Evolutionary conservation across 805 yeast genomes (phyloP).

Genomic region (Wickerhamiella hasegawae): DNA sequence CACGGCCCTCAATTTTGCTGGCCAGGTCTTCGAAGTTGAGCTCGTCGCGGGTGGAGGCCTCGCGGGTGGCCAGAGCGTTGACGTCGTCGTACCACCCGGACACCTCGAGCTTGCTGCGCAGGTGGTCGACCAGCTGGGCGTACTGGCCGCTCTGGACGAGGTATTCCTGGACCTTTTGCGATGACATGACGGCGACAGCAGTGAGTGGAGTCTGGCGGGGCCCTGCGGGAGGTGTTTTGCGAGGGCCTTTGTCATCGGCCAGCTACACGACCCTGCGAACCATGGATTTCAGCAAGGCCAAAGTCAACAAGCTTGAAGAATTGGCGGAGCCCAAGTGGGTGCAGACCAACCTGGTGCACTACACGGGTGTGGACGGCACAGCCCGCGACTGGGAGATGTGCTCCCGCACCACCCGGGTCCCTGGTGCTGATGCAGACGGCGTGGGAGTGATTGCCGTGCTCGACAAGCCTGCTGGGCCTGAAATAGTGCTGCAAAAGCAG

Average conservation of each 20-base stretch:
- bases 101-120: constrained; percentile 50
- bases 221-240: no score
- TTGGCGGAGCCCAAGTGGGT: constrained; percentile 49
- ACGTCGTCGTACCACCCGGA: constrained; percentile 81
- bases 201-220: no score
- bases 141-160: constrained; percentile 11
- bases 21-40: neutral
- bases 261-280: no score
- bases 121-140: constrained; percentile 37
- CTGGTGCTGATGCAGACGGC: constrained; percentile 57
- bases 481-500: constrained; percentile 63
- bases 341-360: constrained; percentile 27
- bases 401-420: constrained; percentile 56
- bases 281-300: constrained; percentile 16
- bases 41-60: constrained; percentile 6
- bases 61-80: constrained; percentile 35
- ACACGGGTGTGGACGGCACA: constrained; percentile 21
- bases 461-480: constrained; percentile 33
- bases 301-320: constrained; percentile 15
- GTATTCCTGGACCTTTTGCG: constrained; percentile 2
- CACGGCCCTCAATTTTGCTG: constrained; percentile 38
- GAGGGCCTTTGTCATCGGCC: neutral
- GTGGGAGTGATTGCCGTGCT: constrained; percentile 77
- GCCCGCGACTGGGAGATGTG: constrained; percentile 85
- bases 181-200: no score